phyloP scores from a whole-genome alignment of 768 basidiomycete genomes.

The Leccinum uliginosum region DNA sequence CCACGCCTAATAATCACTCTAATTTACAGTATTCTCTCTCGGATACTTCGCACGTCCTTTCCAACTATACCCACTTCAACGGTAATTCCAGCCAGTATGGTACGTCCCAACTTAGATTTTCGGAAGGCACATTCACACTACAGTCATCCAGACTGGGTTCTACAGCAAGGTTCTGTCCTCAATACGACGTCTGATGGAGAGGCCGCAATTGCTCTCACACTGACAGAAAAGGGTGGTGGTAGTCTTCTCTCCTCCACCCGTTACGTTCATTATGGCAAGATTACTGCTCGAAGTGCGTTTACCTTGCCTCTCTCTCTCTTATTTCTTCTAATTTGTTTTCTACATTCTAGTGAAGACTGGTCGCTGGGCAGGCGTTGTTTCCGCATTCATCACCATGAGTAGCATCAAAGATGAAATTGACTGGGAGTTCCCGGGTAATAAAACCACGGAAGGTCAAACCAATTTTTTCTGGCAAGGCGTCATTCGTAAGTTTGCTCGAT shows the following conservation, averaged over 20 bases:
- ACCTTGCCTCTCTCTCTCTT: no score
- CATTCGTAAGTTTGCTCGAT: slow-evolving; percentile 45
- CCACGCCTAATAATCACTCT: neutral
- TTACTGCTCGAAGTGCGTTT: slow-evolving; percentile 55
- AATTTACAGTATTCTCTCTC: slow-evolving; percentile 51
- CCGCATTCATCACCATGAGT: slow-evolving; percentile 83
- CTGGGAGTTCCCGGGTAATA: slow-evolving; percentile 75
- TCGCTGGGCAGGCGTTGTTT: slow-evolving; percentile 76
- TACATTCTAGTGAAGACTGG: slow-evolving; percentile 67
- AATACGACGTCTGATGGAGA: slow-evolving; percentile 53
- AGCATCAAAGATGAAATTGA: slow-evolving; percentile 84
- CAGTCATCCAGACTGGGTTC: slow-evolving; percentile 54
- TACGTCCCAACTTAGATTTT: slow-evolving; percentile 19
- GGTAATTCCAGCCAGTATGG: slow-evolving; percentile 73
- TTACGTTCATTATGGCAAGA: slow-evolving; percentile 77
- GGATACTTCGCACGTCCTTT: slow-evolving; percentile 61
- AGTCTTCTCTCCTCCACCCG: slow-evolving; percentile 75
- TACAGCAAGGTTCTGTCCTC: slow-evolving; percentile 63
- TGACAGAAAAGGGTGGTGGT: slow-evolving; percentile 70
- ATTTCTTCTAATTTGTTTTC: neutral
- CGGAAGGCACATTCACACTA: neutral
- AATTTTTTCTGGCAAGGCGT: slow-evolving; percentile 79
- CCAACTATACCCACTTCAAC: slow-evolving; percentile 62
- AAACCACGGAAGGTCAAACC: slow-evolving; percentile 63
- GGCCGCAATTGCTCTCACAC: slow-evolving; percentile 62